phyloP scores from a whole-genome alignment of 75 land plant genomes.

The Picea sitchensis region DNA sequence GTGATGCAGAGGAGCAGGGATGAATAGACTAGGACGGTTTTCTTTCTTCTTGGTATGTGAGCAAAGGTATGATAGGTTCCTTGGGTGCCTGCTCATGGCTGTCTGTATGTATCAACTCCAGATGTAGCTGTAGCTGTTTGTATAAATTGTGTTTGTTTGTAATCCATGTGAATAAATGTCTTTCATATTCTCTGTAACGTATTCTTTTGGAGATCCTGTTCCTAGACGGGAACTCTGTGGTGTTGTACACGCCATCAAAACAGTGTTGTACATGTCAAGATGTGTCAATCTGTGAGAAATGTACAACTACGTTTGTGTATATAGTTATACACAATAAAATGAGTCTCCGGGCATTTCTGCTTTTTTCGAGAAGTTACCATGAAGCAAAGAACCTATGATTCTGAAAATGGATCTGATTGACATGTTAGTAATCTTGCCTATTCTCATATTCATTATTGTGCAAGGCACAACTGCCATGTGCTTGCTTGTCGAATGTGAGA shows the following conservation, averaged over 20 bases:
- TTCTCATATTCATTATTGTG: too few species aligned
- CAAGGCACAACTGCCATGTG: too few species aligned
- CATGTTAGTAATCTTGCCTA: too few species aligned
- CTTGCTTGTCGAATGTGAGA: too few species aligned
- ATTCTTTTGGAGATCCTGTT: constrained; percentile 4
- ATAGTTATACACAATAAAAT: background rate
- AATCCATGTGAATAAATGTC: background rate
- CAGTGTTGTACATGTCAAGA: background rate
- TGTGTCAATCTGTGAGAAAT: background rate
- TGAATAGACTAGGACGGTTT: background rate
- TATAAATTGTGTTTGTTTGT: background rate
- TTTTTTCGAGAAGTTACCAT: too few species aligned
- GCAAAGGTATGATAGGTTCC: background rate
- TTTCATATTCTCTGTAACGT: background rate
- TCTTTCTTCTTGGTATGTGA: background rate
- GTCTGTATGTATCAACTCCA: background rate
- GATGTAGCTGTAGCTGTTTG: background rate
- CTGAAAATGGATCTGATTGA: too few species aligned
- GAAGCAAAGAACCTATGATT: too few species aligned
- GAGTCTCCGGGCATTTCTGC: too few species aligned
- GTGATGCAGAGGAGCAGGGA: background rate
- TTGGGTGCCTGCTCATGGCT: background rate
- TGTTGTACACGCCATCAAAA: background rate
- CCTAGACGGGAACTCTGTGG: background rate
- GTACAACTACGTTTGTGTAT: constrained; percentile 1